Evolutionary conservation across 805 yeast species (phyloP), one percentile per base, ranked within the genome.

Genomic region (Yamadazyma nakazawae): DNA sequence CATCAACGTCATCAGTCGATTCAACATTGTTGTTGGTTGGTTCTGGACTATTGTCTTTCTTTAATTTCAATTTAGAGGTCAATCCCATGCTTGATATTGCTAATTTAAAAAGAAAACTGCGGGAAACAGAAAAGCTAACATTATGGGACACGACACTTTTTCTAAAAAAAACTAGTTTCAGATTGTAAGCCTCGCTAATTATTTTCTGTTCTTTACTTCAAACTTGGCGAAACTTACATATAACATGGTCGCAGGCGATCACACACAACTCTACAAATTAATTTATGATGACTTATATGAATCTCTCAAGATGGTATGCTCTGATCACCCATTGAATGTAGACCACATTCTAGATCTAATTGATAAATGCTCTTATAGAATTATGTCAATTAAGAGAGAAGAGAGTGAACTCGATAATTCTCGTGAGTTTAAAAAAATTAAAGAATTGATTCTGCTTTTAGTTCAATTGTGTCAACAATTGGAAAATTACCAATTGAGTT

Each of bases 1-100:
- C 98, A 65, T 94, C 98, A 41, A 89, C 78, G 62, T 90, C 97
- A 60, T 85, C 94, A 3, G 76, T 53, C 37, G 16, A 41, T 14
- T 32, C 37, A 14, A 7, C 25, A 12, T 10, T 9, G 39, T 12
- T 43, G 14, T 37, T 41, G n/a, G 42, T 26, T 8, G 45, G 30
- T 8, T 45, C 49, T 24, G 36, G 42, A 39, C 46, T 43, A 17
- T 38, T 43, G 37, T 46, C 46, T 35, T 45, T 44, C 35, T 47
- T 40, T 19, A 45, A 17, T 18, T 38, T 40, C 34, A 42, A 35
- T 19, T 36, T 42, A n/a, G 45, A 35, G 6, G 45, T 36, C 30
- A 42, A 42, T 24, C 45, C 45, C 45, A 42, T 42, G 38, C 6
- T 36, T 19, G 26, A 19, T 19, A n/a, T 19, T 18, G 21, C 14